These are phyloP conservation scores for Dryas alaskensis DNA, from an alignment of 306 rosid species.

Conservation along the genomic window DNA sequence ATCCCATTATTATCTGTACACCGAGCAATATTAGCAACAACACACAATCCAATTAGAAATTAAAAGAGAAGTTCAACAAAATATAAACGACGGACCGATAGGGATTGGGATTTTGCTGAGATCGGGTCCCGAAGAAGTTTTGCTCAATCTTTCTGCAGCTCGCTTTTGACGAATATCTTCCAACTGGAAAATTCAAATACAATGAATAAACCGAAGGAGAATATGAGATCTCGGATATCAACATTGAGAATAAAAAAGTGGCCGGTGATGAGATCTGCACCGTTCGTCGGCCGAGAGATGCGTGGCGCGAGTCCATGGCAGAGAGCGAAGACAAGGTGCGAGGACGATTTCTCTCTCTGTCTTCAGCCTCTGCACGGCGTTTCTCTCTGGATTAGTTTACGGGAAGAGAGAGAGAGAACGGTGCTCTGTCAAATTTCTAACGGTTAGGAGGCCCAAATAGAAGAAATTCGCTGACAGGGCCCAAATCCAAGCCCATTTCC, in stretches of 20 bases:
- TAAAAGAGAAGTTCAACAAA: neutral
- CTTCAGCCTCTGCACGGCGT: slow-evolving; percentile 17
- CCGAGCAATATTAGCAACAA: slow-evolving; percentile 6
- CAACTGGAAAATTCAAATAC: slow-evolving; percentile 42
- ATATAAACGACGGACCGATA: slow-evolving; percentile 42
- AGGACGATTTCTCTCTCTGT: neutral
- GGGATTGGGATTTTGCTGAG: slow-evolving; percentile 42
- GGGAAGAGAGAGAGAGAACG: neutral
- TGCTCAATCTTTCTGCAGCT: slow-evolving; percentile 78
- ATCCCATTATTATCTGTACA: slow-evolving; percentile 46
- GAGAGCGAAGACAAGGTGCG: neutral
- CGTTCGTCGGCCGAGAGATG: slow-evolving; percentile 83
- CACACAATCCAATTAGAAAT: neutral
- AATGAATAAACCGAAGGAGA: neutral
- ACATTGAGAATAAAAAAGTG: neutral
- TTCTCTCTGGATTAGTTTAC: neutral
- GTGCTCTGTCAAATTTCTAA: neutral
- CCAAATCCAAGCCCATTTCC: neutral
- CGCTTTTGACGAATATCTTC: slow-evolving; percentile 94
- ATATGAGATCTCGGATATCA: neutral
- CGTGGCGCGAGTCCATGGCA: slow-evolving; percentile 79
- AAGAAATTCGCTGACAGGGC: neutral
- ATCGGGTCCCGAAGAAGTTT: slow-evolving; percentile 84
- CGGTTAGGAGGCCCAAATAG: neutral
- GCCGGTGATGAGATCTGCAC: slow-evolving; percentile 27